These are phyloP conservation scores for Crithidia fasciculata DNA, from an alignment of 208 protist species.

Conservation along the genomic window DNA sequence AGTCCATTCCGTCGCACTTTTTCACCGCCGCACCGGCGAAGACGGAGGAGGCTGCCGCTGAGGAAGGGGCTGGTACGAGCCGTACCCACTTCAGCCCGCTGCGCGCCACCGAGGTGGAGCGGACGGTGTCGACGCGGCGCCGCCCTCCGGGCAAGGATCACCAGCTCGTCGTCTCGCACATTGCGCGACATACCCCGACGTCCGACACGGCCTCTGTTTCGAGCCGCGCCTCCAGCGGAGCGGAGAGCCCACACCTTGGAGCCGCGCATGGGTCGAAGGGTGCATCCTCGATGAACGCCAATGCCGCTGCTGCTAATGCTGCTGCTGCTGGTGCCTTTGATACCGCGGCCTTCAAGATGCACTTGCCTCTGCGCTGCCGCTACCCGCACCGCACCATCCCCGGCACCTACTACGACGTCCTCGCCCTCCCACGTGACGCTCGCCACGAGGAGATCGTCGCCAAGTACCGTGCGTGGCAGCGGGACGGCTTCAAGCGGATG, in stretches of 20 bases:
- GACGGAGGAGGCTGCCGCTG: background rate
- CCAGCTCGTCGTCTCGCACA: constrained; percentile 30
- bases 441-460: constrained; percentile 54
- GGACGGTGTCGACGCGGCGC: constrained; percentile 30
- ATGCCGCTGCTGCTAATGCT: background rate
- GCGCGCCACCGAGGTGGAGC: constrained; percentile 23
- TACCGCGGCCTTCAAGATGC: constrained; percentile 50
- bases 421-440: constrained; percentile 54
- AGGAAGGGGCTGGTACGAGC: background rate
- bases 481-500: constrained; percentile 67
- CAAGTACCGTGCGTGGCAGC: constrained; percentile 69
- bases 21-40: constrained; percentile 18
- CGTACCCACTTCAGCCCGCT: constrained; percentile 54
- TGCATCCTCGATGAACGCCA: constrained; percentile 9
- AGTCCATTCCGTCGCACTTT: constrained; percentile 72
- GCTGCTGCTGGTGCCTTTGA: constrained; percentile 6
- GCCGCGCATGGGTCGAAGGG: constrained; percentile 11
- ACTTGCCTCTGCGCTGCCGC: constrained; percentile 75
- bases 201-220: constrained; percentile 31
- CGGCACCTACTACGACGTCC: constrained; percentile 89
- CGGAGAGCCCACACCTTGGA: constrained; percentile 12
- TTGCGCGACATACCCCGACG: constrained; percentile 14
- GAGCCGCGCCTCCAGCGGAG: constrained; percentile 46
- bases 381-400: constrained; percentile 72
- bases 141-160: constrained; percentile 28